Conservation (phyloP, 306 rosid species). For the Corylus americana region DNA sequence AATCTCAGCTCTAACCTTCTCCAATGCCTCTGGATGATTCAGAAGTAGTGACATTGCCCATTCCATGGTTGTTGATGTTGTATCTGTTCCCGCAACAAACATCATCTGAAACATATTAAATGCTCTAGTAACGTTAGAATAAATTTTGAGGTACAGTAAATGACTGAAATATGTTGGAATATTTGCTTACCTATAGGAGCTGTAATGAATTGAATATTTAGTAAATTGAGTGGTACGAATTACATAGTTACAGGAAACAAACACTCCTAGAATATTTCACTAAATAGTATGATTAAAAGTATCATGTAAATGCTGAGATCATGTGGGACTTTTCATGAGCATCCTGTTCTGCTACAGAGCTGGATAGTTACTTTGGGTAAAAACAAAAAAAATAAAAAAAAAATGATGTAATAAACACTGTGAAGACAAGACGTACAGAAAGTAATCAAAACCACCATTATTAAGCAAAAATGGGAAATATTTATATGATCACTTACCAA, state of each 20-base stretch:
- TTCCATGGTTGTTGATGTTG: slow-evolving; percentile 33
- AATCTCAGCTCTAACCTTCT: slow-evolving; percentile 23
- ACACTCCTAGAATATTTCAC: too few species aligned
- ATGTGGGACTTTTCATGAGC: neutral
- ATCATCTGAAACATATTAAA: neutral
- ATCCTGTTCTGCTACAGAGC: too few species aligned
- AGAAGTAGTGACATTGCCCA: slow-evolving; percentile 39
- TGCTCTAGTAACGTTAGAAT: neutral
- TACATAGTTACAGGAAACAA: too few species aligned
- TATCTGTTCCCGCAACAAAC: slow-evolving; percentile 35
- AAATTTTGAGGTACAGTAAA: neutral
- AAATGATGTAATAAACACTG: neutral
- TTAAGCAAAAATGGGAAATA: neutral
- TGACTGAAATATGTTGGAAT: too few species aligned
- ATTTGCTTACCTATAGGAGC: too few species aligned
- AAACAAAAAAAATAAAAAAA: too few species aligned
- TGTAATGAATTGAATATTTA: too few species aligned
- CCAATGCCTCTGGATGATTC: slow-evolving; percentile 30
- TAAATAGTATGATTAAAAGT: too few species aligned
- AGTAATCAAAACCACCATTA: neutral
- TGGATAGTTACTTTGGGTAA: too few species aligned
- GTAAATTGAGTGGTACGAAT: too few species aligned
- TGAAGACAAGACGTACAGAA: too few species aligned
- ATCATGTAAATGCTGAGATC: too few species aligned
- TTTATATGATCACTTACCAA: slow-evolving; percentile 5